A percentile compares a stretch with the other conserved stretches of the same genome.
These are phyloP conservation scores for Rhodotorula babjevae DNA, from an alignment of 768 basidiomycete genomes.

Conservation along the genomic window DNA sequence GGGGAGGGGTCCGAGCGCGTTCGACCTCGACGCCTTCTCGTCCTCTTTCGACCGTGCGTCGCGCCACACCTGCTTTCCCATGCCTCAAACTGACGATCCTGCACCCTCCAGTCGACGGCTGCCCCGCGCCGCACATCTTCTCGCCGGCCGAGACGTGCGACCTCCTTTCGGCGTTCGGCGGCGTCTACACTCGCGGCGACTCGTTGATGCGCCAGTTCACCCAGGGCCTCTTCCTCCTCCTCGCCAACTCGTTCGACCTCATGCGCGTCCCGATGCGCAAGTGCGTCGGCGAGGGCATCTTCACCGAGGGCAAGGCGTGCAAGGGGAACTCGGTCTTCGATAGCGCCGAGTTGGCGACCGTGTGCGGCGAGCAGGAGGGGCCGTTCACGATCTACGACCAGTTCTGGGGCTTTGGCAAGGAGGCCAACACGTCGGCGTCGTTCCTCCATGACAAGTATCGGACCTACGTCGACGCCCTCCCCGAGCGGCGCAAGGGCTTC, in stretches of 20 bases:
- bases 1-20: neutral
- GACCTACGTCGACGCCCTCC: neutral
- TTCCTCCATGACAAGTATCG: neutral
- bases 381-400: slow-evolving; percentile 2
- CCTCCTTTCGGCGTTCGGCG: slow-evolving; percentile 1
- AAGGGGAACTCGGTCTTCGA: neutral
- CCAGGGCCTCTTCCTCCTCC: slow-evolving; percentile 8
- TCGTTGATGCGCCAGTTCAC: slow-evolving; percentile 8
- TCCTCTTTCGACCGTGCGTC: neutral
- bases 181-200: neutral
- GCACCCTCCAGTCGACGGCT: neutral
- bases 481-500: neutral
- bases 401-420: neutral
- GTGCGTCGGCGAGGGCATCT: slow-evolving; percentile 2
- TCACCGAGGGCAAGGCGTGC: neutral
- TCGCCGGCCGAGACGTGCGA: slow-evolving; percentile 3
- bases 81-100: neutral
- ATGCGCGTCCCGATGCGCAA: neutral
- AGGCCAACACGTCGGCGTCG: neutral
- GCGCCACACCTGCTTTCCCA: no score
- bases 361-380: neutral
- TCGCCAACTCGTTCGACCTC: neutral
- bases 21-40: neutral
- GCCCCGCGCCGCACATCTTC: slow-evolving; percentile 6
- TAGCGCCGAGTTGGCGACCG: neutral